phyloP scores from a whole-genome alignment of 495 filamentous ascomycete species.

The Neohortaea acidophila region DNA sequence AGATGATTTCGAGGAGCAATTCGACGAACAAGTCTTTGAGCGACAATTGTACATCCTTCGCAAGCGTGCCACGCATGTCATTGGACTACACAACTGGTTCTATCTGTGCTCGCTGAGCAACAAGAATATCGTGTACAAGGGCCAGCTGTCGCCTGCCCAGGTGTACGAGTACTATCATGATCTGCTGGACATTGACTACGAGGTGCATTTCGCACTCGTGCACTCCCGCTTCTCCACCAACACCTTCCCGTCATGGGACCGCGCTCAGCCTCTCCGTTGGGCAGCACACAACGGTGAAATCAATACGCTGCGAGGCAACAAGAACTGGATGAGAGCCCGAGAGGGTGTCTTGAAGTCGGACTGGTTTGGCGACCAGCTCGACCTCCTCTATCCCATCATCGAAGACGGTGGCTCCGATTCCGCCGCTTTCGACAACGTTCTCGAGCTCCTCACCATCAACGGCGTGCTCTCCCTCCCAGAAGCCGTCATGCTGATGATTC shows the following conservation, averaged over 20 bases:
- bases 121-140: conserved; percentile 99
- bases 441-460: conserved; percentile 91
- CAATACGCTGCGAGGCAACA: conserved; percentile 95
- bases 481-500: conserved; percentile 98
- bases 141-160: conserved; percentile 86
- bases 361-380: conserved; percentile 85
- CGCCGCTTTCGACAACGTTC: conserved; percentile 94
- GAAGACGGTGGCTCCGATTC: conserved; percentile 98
- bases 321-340: conserved; percentile 99
- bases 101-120: conserved; percentile 96
- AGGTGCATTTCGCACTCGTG: conserved; percentile 93
- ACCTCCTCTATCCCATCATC: conserved; percentile 83
- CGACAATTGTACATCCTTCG: conserved; percentile 85
- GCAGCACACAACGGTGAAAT: conserved; percentile 99
- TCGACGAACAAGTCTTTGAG: conserved; percentile 79
- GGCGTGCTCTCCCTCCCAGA: conserved; percentile 93
- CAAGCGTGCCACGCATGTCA: conserved; percentile 86
- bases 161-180: conserved; percentile 99
- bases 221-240: conserved; percentile 98
- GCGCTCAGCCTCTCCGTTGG: conserved; percentile 93
- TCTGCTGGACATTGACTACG: conserved; percentile 91
- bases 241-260: conserved; percentile 98
- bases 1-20: conserved; percentile 58
- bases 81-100: conserved; percentile 97
- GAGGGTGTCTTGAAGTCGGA: conserved; percentile 92